Evolutionary conservation across 2,329 filamentous ascomycete genomes (phyloP).

Genomic region (Fusarium nurragi): DNA sequence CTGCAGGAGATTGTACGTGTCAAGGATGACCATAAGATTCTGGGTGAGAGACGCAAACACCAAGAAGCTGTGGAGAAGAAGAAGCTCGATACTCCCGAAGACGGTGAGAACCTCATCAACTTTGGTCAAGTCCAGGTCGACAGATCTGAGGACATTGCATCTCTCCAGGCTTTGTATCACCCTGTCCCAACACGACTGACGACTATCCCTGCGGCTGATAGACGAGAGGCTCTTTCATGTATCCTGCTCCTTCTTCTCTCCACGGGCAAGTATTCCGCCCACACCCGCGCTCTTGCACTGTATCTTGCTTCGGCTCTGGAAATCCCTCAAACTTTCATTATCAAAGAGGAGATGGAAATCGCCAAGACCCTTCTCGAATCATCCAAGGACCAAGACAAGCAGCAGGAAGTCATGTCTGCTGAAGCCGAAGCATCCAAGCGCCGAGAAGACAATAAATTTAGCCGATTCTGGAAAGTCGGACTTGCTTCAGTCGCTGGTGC

Average conservation of each 20-base stretch:
- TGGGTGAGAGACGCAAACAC: conserved; percentile 58
- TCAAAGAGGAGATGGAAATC: conserved; percentile 77
- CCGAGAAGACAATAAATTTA: conserved; percentile 73
- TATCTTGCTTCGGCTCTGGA: conserved; percentile 74
- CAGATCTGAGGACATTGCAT: conserved; percentile 52
- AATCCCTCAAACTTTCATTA: conserved; percentile 69
- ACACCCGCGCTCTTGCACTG: conserved; percentile 75
- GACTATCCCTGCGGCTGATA: conserved; percentile 66
- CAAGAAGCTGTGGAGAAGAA: conserved; percentile 54
- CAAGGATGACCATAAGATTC: conserved; percentile 58
- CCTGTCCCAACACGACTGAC: conserved; percentile 64
- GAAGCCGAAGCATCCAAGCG: conserved; percentile 80
- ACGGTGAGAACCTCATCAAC: conserved; percentile 54
- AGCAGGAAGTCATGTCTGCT: conserved; percentile 68
- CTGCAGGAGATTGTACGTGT: conserved; percentile 73
- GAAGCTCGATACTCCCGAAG: conserved; percentile 48
- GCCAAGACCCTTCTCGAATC: conserved; percentile 78
- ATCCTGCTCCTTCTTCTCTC: conserved; percentile 76
- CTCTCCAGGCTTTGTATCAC: conserved; percentile 62
- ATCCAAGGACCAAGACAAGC: conserved; percentile 55
- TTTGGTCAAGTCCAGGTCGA: conserved; percentile 50
- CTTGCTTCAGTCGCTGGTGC: conserved; percentile 89
- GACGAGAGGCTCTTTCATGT: conserved; percentile 73
- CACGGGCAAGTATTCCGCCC: conserved; percentile 77
- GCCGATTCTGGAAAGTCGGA: conserved; percentile 88